Base-by-base conservation (phyloP, 177 flowering plant species). In the Vitis hybrid region DNA sequence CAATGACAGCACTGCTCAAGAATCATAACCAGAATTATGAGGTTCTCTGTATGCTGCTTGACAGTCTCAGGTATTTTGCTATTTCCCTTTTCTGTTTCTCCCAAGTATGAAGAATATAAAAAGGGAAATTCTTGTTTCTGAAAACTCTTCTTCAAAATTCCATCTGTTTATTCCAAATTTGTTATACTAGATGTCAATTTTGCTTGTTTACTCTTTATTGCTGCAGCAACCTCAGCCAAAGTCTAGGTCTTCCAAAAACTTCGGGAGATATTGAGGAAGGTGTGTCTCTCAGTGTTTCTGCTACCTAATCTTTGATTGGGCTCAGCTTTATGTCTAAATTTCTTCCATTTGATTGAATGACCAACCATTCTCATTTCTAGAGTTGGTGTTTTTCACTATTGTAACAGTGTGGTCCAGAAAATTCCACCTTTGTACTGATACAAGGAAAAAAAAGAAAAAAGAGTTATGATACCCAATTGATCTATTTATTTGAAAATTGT, bases 41-140 rank as follows among this genome's bases (percentile, higher is more conserved):
- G 52, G 87, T 85, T 59, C 75, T 93, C 65, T 65, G 84, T 54
- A 63, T 86, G 83, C 77, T 93, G 80, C 89, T 93, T 12, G 91
- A 89, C 74, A 76, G 83, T 74, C 87, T 90, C 68, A 85, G 94
- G 98, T 93, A 78, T 70, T 29, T 67, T 68, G 45, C 45, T 45
- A 55, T 65, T 50, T 16, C 10, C n/a, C 39, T 69, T 31, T 18
- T 54, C 18, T 18, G n/a, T 19, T 29, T 50, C 31, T 63, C 55
- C 49, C 14, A 50, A 14, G 10, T 19, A n/a, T 39, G 7, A 11
- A 49, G 20, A 49, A 22, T 50, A n/a, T 8, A 49, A 34, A 61
- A 61, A 8, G 63, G 15, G 49, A 61, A 34, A 61, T 29, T 3
- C 49, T 61, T 13, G 18, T 60, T 52, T 13, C 22, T 65, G 68